Evolutionary conservation across 225 moss, liverwort and hornwort genomes (phyloP).

Genomic region (Takakia lepidozioides): DNA sequence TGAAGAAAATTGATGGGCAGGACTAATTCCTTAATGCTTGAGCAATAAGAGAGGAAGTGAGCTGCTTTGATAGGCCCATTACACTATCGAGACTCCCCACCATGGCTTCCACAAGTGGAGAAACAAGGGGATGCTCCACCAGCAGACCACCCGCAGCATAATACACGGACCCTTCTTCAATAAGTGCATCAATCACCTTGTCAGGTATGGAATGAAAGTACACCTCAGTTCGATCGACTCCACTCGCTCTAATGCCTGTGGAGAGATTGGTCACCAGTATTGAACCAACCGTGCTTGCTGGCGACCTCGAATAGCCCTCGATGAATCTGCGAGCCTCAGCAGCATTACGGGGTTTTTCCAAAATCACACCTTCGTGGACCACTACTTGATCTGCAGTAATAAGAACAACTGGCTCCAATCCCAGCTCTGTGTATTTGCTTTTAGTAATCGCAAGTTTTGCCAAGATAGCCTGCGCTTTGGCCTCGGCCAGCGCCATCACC

Average conservation of each 20-base stretch:
- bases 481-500: constrained; percentile 68
- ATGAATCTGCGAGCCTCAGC: constrained; percentile 79
- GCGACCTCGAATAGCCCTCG: constrained; percentile 71
- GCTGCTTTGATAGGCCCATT: constrained; percentile 55
- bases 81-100: constrained; percentile 62
- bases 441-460: constrained; percentile 52
- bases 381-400: constrained; percentile 99
- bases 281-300: constrained; percentile 79
- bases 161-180: constrained; percentile 73
- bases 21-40: no score
- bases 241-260: constrained; percentile 50
- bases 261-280: constrained; percentile 74
- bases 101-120: constrained; percentile 92
- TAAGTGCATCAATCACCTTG: constrained; percentile 24
- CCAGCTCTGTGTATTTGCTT: background rate
- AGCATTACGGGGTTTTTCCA: constrained; percentile 73
- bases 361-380: constrained; percentile 81
- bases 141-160: constrained; percentile 85
- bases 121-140: constrained; percentile 93
- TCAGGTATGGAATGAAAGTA: constrained; percentile 45
- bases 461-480: constrained; percentile 82
- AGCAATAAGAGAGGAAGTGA: constrained; percentile 31
- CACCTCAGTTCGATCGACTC: constrained; percentile 39
- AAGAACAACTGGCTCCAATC: constrained; percentile 35
- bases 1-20: no score